These are phyloP conservation scores for Diaporthe vaccinii DNA, from an alignment of 2,329 filamentous ascomycete species.

Conservation along the genomic window DNA sequence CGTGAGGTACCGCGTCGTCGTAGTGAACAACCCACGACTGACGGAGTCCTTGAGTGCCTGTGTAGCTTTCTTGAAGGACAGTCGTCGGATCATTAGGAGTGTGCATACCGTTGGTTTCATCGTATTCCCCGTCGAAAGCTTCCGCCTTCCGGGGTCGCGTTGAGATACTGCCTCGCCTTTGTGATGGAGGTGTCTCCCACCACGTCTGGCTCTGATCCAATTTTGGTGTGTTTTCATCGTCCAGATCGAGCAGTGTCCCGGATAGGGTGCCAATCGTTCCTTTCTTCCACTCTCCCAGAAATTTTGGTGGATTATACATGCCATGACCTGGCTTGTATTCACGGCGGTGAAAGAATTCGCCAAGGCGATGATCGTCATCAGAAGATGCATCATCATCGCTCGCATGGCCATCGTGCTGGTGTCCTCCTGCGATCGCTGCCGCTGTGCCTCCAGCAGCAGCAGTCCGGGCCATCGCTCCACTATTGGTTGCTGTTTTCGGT, in stretches of 20 bases:
- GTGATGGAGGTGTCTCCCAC: slow-evolving; percentile 76
- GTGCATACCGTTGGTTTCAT: slow-evolving; percentile 69
- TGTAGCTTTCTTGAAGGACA: not conserved
- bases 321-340: slow-evolving; percentile 64
- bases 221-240: slow-evolving; percentile 52
- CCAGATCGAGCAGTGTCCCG: slow-evolving; percentile 72
- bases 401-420: slow-evolving; percentile 47
- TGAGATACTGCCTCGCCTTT: slow-evolving; percentile 61
- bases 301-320: slow-evolving; percentile 70
- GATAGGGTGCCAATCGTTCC: slow-evolving; percentile 73
- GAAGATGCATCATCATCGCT: slow-evolving; percentile 49
- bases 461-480: slow-evolving; percentile 11
- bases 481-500: slow-evolving; percentile 25
- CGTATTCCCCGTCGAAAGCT: slow-evolving; percentile 76
- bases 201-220: slow-evolving; percentile 67
- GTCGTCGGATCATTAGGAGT: not conserved
- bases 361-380: slow-evolving; percentile 49
- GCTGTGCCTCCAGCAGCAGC: slow-evolving; percentile 39
- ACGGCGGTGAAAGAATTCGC: slow-evolving; percentile 58
- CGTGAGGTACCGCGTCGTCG: slow-evolving; percentile 28
- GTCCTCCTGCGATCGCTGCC: slow-evolving; percentile 32
- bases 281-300: slow-evolving; percentile 81
- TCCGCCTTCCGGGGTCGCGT: slow-evolving; percentile 69
- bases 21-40: slow-evolving; percentile 32
- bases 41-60: slow-evolving; percentile 3